phyloP scores from a whole-genome alignment of 176 grass and related monocot genomes.

The Ensete ventricosum region DNA sequence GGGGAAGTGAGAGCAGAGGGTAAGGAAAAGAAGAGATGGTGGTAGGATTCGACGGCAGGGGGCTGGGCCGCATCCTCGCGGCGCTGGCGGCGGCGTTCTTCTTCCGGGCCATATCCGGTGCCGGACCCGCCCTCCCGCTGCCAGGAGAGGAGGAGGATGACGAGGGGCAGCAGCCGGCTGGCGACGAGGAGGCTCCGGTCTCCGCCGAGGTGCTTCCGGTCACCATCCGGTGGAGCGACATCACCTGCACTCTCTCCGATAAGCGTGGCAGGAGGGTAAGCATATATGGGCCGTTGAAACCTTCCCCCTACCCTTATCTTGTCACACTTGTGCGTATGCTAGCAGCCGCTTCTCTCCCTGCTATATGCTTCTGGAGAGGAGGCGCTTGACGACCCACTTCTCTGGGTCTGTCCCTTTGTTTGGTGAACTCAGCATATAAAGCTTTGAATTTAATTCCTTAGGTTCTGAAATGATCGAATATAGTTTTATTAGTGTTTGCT shows the following conservation, averaged over 20 bases:
- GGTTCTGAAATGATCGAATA: too few relatives aligned
- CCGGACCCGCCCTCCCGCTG: conserved; percentile 43
- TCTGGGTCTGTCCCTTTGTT: too few relatives aligned
- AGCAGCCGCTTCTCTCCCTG: background rate
- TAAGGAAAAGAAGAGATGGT: background rate
- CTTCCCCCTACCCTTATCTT: background rate
- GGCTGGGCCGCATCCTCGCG: conserved; percentile 58
- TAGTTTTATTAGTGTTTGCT: too few relatives aligned
- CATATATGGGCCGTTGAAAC: background rate
- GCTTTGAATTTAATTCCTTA: too few relatives aligned
- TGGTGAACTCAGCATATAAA: too few relatives aligned
- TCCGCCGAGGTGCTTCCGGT: conserved; percentile 38
- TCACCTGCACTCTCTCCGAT: conserved; percentile 75
- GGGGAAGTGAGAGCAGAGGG: background rate
- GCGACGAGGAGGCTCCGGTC: conserved; percentile 5
- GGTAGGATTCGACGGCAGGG: conserved; percentile 39
- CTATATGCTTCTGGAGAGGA: background rate
- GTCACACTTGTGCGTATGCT: background rate
- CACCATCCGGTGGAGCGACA: conserved; percentile 49
- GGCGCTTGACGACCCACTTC: too few relatives aligned
- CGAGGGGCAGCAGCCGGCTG: conserved; percentile 1
- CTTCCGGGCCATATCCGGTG: conserved; percentile 48
- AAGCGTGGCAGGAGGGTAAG: conserved; percentile 61
- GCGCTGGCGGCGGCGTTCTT: conserved; percentile 71
- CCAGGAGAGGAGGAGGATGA: conserved; percentile 26